Evolutionary conservation across 73 alveolate genomes (phyloP).

Genomic region (Diophrys appendiculata): DNA sequence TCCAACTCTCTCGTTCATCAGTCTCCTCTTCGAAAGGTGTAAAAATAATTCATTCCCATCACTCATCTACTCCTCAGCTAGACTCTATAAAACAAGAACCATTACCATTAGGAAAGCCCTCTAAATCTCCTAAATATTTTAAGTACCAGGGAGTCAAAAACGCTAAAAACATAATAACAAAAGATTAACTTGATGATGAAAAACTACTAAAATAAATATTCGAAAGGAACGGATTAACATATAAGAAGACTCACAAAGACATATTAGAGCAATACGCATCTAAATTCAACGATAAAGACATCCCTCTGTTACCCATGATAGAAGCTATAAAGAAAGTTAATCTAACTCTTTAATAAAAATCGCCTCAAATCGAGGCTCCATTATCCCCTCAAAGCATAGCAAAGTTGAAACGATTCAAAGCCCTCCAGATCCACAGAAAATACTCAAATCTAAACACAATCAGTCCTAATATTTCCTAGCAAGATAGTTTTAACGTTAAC

Average conservation of each 20-base stretch:
- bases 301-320: conserved; percentile 1
- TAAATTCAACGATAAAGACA: conserved; percentile 2
- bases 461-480: too few relatives aligned
- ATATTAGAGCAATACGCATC: not conserved
- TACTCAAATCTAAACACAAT: not conserved
- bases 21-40: not conserved
- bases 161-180: not conserved
- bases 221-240: not conserved
- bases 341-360: too few relatives aligned
- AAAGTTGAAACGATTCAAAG: not conserved
- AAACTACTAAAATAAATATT: not conserved
- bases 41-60: not conserved
- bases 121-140: not conserved
- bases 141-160: not conserved
- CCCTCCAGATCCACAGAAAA: too few relatives aligned
- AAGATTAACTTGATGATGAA: not conserved
- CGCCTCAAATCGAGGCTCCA: not conserved
- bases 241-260: not conserved
- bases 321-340: not conserved
- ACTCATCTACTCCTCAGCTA: not conserved
- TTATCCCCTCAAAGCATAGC: not conserved
- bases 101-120: not conserved
- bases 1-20: conserved; percentile 11
- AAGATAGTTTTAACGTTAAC: too few relatives aligned
- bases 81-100: not conserved